phyloP scores from a whole-genome alignment of 331 rosid species.

The Erythrophleum ivorense region DNA sequence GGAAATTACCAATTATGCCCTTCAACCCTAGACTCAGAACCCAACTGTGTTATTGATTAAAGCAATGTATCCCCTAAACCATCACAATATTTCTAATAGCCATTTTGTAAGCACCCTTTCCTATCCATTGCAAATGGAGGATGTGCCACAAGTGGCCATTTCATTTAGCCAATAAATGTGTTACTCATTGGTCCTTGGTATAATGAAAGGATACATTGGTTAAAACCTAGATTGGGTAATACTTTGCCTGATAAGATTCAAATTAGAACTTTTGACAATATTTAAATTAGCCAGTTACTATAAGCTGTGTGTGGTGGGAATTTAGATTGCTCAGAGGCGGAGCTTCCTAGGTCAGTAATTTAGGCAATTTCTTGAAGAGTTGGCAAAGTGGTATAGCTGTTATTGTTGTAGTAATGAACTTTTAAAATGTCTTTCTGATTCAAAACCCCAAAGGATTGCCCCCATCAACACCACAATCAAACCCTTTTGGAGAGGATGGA shows the following conservation, averaged over 20 bases:
- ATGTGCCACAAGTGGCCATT: constrained; percentile 6
- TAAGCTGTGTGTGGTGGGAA: not conserved
- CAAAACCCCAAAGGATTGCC: not conserved
- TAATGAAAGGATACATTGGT: constrained; percentile 5
- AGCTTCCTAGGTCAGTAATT: not conserved
- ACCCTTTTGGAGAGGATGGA: not conserved
- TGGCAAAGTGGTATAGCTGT: too few relatives aligned
- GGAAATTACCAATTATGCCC: not conserved
- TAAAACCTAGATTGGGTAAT: not conserved
- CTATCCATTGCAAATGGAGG: constrained; percentile 21
- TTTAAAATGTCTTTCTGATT: not conserved
- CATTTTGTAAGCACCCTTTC: constrained; percentile 5
- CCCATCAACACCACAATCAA: not conserved
- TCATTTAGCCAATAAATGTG: constrained; percentile 8
- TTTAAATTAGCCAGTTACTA: not conserved
- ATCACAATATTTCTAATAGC: constrained; percentile 24
- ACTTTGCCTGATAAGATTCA: constrained; percentile 4
- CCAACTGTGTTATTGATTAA: constrained; percentile 1
- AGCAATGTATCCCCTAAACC: constrained; percentile 29
- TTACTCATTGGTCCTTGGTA: not conserved
- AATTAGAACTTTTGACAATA: not conserved
- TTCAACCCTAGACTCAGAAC: constrained; percentile 1
- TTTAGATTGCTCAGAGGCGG: constrained; percentile 1
- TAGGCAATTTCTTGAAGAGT: constrained; percentile 8
- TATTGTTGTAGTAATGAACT: not conserved